phyloP scores from a whole-genome alignment of 148 eudicot genomes.

The Cornus suecica region DNA sequence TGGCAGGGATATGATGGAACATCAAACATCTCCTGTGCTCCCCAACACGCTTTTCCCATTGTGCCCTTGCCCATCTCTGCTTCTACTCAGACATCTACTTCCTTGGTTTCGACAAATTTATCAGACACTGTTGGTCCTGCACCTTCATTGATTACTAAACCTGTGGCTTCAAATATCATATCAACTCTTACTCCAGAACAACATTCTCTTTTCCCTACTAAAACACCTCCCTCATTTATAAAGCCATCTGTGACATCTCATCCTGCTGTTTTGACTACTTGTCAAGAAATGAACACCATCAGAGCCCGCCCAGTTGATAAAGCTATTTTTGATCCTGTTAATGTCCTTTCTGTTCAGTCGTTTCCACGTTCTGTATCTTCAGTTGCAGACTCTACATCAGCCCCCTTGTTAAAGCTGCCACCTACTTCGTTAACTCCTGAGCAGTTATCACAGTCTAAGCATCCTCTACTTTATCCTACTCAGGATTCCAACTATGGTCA shows the following conservation, averaged over 20 bases:
- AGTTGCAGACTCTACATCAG: constrained; percentile 13
- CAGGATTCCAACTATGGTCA: constrained; percentile 14
- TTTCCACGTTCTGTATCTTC: constrained; percentile 23
- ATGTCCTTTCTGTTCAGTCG: constrained; percentile 19
- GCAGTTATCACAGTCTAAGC: constrained; percentile 28
- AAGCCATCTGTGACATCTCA: constrained; percentile 21
- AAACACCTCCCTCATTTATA: constrained; percentile 15
- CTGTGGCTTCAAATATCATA: constrained; percentile 9
- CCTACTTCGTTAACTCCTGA: constrained; percentile 23
- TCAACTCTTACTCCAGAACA: constrained; percentile 14
- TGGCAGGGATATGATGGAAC: constrained; percentile 26
- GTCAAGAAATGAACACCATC: constrained; percentile 12
- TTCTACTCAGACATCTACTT: constrained; percentile 2
- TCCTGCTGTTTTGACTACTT: constrained; percentile 14
- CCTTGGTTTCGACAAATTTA: constrained; percentile 6
- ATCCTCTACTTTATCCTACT: constrained; percentile 6
- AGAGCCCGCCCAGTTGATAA: constrained; percentile 15
- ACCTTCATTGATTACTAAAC: constrained; percentile 7
- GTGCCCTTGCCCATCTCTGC: constrained; percentile 6
- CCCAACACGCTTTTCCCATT: constrained; percentile 8
- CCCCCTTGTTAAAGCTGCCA: constrained; percentile 14
- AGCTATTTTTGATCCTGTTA: constrained; percentile 15
- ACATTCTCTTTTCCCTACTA: constrained; percentile 11
- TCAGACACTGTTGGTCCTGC: constrained; percentile 13
- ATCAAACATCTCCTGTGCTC: constrained; percentile 10